These are phyloP conservation scores for Solanum clarkiae DNA, from an alignment of 257 asterid genomes.

Conservation along the genomic window DNA sequence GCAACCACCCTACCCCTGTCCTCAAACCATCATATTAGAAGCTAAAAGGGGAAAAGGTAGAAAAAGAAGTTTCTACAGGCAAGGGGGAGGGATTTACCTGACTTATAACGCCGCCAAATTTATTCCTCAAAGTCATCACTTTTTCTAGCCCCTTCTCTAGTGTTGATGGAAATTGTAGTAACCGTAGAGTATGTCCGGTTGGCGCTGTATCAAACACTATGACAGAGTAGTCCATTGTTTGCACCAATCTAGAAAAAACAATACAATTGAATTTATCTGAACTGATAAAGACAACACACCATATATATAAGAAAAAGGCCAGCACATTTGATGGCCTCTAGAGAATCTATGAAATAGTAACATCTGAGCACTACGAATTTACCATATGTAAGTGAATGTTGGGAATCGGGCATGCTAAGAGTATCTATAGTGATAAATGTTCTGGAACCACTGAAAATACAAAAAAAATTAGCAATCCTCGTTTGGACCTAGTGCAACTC, in stretches of 20 bases:
- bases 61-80: background rate
- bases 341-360: background rate
- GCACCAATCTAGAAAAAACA: slow-evolving; percentile 61
- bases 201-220: slow-evolving; percentile 98
- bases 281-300: background rate
- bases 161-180: slow-evolving; percentile 95
- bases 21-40: background rate
- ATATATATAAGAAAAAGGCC: background rate
- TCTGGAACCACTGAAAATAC: background rate
- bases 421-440: background rate
- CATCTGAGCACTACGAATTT: background rate
- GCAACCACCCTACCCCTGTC: background rate
- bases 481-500: background rate
- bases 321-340: background rate
- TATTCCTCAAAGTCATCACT: slow-evolving; percentile 78
- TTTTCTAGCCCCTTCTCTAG: slow-evolving; percentile 83
- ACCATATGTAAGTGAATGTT: background rate
- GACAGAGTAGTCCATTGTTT: slow-evolving; percentile 88
- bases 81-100: slow-evolving; percentile 33
- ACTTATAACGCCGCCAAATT: slow-evolving; percentile 77
- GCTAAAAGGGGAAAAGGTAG: background rate
- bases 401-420: background rate
- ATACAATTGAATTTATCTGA: background rate
- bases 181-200: slow-evolving; percentile 95
- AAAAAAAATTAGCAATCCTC: background rate